These are phyloP conservation scores for Crithidia expoeki DNA, from an alignment of 208 protist genomes.

Conservation along the genomic window DNA sequence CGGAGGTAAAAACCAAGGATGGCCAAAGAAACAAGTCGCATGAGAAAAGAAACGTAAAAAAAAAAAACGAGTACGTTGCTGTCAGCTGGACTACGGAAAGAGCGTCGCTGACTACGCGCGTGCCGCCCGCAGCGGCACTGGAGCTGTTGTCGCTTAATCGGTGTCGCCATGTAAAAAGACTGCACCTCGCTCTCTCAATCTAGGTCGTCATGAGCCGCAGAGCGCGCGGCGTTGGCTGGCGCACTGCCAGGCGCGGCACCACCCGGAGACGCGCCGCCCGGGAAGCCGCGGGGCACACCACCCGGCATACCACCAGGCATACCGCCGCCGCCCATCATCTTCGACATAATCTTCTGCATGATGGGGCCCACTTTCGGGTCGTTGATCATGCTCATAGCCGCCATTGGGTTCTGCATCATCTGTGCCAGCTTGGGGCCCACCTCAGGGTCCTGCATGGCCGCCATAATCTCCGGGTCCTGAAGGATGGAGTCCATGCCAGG, in stretches of 20 bases:
- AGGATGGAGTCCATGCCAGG: conserved; percentile 40
- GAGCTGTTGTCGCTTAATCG: no score
- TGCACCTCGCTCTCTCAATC: conserved; percentile 21
- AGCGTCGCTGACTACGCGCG: no score
- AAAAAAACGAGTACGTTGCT: background rate
- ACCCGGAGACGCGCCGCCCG: conserved; percentile 16
- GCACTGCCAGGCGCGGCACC: conserved; percentile 24
- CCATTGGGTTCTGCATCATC: conserved; percentile 74
- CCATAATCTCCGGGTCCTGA: conserved; percentile 62
- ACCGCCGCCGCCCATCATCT: conserved; percentile 66
- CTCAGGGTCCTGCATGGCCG: conserved; percentile 79
- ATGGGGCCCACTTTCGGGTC: conserved; percentile 80
- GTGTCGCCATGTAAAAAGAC: no score
- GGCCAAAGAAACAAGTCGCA: no score
- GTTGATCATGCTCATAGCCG: conserved; percentile 65
- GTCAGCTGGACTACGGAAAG: background rate
- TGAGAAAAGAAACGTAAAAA: conserved; percentile 8
- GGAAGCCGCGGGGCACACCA: conserved; percentile 39
- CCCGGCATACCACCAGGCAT: conserved; percentile 38
- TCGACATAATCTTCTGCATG: conserved; percentile 78
- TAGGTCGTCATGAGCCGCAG: conserved; percentile 16
- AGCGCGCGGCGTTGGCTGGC: background rate
- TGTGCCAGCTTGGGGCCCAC: conserved; percentile 59
- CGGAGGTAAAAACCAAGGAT: no score
- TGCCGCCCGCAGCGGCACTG: no score